Conservation (phyloP, 208 protist species). For the Novymonas esmeraldas region DNA sequence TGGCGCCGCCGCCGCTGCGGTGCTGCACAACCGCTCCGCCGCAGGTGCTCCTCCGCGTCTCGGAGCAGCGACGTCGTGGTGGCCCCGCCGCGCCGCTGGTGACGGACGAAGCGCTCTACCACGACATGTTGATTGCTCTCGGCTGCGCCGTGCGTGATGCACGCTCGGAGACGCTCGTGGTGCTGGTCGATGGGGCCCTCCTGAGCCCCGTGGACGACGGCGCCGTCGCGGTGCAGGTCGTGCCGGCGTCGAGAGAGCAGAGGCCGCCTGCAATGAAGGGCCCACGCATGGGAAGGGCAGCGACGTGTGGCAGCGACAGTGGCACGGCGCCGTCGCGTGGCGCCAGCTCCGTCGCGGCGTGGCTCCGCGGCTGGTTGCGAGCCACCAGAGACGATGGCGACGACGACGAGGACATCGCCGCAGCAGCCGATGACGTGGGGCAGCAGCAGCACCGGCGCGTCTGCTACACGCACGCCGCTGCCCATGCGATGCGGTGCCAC, state of each 20-base stretch:
- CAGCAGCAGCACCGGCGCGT: background rate
- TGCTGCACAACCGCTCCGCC: background rate
- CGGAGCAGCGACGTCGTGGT: no score
- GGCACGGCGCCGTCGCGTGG: background rate
- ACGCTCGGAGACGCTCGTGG: conserved; percentile 1
- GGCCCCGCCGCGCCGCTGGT: background rate
- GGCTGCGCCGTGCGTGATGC: background rate
- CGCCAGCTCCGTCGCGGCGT: conserved; percentile 5
- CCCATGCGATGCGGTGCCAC: conserved; percentile 18
- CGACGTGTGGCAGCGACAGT: background rate
- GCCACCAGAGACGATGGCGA: background rate
- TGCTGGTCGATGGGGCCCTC: conserved; percentile 22
- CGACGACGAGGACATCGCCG: no score
- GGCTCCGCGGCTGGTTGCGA: conserved; percentile 13
- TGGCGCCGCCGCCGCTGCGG: background rate
- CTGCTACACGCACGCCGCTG: background rate
- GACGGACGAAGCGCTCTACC: conserved; percentile 14
- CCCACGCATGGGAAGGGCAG: background rate
- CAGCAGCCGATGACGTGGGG: background rate
- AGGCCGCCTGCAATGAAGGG: background rate
- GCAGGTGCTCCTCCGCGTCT: background rate
- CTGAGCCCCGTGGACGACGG: background rate
- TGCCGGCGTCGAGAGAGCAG: background rate
- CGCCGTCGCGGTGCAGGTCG: background rate
- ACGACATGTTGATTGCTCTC: conserved; percentile 14